Conservation (phyloP, 1,284 basidiomycete genomes). For the Tylopilus sp. region DNA sequence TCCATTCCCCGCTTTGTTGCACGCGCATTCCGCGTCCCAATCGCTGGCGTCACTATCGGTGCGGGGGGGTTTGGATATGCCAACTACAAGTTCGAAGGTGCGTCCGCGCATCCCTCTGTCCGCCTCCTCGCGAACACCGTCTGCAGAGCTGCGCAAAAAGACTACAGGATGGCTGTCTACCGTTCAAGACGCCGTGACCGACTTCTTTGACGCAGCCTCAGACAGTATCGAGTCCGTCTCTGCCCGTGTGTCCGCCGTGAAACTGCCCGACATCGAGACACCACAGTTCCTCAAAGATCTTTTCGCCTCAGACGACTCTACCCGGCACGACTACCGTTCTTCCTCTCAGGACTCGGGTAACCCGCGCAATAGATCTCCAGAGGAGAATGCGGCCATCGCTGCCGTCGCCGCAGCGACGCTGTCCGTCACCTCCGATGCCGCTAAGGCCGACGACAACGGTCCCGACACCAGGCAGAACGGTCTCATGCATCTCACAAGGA, state of each 20-base stretch:
- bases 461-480: slow-evolving; percentile 57
- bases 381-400: slow-evolving; percentile 61
- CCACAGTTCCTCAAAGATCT: slow-evolving; percentile 73
- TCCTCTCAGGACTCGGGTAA: slow-evolving; percentile 29
- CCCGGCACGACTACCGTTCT: slow-evolving; percentile 29
- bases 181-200: slow-evolving; percentile 66
- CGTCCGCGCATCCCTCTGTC: slow-evolving; percentile 20
- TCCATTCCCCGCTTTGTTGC: slow-evolving; percentile 81
- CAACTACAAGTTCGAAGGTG: slow-evolving; percentile 92
- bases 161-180: slow-evolving; percentile 62
- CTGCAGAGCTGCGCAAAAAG: slow-evolving; percentile 63
- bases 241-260: slow-evolving; percentile 54
- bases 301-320: slow-evolving; percentile 44
- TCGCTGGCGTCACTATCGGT: slow-evolving; percentile 81
- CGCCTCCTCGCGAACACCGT: background rate
- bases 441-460: slow-evolving; percentile 36
- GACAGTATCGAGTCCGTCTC: slow-evolving; percentile 59
- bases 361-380: slow-evolving; percentile 42
- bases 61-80: slow-evolving; percentile 90
- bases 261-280: slow-evolving; percentile 63
- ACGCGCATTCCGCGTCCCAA: slow-evolving; percentile 79
- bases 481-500: slow-evolving; percentile 90
- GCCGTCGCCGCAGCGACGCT: slow-evolving; percentile 72
- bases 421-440: slow-evolving; percentile 65
- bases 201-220: slow-evolving; percentile 62